Conservation (phyloP, 1,139 yeast species). For the Taphrina populina region DNA sequence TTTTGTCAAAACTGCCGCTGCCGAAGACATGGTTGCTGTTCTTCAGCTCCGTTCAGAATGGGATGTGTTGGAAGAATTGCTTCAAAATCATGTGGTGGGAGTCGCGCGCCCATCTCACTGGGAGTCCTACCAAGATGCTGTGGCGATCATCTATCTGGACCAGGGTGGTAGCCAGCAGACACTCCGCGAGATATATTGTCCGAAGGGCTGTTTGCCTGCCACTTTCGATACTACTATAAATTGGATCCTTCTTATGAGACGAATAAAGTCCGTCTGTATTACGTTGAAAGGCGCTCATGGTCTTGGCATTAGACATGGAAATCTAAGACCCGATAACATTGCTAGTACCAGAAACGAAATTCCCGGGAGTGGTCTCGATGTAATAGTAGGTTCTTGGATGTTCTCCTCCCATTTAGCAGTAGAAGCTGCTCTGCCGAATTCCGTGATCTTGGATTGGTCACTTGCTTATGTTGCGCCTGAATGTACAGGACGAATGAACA, state of each 20-base stretch:
- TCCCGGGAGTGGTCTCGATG: not conserved
- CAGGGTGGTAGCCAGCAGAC: not conserved
- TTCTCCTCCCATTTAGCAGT: conserved; percentile 16
- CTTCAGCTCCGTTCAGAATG: conserved; percentile 12
- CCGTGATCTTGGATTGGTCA: conserved; percentile 17
- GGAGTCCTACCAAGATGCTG: not conserved
- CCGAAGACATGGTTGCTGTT: not conserved
- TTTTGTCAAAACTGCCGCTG: not conserved
- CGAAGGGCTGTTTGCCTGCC: not conserved
- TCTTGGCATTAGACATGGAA: conserved; percentile 18
- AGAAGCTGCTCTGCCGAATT: conserved; percentile 2
- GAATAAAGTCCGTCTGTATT: not conserved
- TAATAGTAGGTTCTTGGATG: conserved; percentile 22
- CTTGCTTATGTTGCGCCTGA: conserved; percentile 32
- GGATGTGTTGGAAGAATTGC: conserved; percentile 1
- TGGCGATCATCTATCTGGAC: not conserved
- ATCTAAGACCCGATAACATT: conserved; percentile 25
- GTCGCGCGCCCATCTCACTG: not conserved
- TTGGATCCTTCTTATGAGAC: conserved; percentile 11
- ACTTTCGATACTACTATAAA: not conserved
- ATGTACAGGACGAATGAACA: conserved; percentile 31
- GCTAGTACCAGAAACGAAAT: too few relatives aligned
- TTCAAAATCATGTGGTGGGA: not conserved
- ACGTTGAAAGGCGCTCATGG: conserved; percentile 2
- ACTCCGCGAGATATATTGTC: conserved; percentile 5